A percentile compares a stretch with the other conserved stretches of the same genome.
Evolutionary conservation across 768 basidiomycete species (phyloP).

Genomic region (Daedaleopsis sinensis): DNA sequence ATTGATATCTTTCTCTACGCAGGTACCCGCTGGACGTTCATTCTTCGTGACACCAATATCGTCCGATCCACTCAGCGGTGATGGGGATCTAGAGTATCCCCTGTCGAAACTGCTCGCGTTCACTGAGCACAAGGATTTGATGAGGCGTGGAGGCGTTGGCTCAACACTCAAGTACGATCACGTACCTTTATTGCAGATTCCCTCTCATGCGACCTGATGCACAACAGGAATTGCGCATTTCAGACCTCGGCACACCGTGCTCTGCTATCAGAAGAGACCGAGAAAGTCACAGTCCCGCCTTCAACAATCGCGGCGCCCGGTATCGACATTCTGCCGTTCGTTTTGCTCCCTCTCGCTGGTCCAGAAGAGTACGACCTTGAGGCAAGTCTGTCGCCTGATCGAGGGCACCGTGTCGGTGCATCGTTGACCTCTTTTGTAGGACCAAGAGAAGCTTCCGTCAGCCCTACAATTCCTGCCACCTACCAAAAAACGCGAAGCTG

Average conservation of each 20-base stretch:
- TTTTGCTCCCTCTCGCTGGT: constrained; percentile 90
- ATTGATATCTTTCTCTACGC: neutral
- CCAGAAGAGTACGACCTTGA: constrained; percentile 95
- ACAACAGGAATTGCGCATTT: constrained; percentile 76
- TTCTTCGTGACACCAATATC: constrained; percentile 78
- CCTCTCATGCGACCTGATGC: constrained; percentile 14
- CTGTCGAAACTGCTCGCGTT: constrained; percentile 82
- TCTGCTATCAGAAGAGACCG: constrained; percentile 67
- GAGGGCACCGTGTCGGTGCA: neutral
- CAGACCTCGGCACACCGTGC: constrained; percentile 68
- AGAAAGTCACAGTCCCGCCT: constrained; percentile 56
- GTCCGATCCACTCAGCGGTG: constrained; percentile 46
- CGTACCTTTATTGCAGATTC: constrained; percentile 1
- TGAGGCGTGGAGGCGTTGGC: constrained; percentile 85
- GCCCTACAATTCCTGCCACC: constrained; percentile 87
- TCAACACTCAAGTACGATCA: constrained; percentile 78
- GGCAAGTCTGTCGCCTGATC: constrained; percentile 40
- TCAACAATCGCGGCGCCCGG: constrained; percentile 66
- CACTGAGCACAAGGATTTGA: constrained; percentile 86
- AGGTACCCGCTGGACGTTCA: constrained; percentile 78
- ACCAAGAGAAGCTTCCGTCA: constrained; percentile 84
- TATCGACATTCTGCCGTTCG: constrained; percentile 80
- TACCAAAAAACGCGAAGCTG: constrained; percentile 82
- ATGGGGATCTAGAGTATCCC: constrained; percentile 68
- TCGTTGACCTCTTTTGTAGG: constrained; percentile 43